Base-by-base conservation (phyloP, 1,139 yeast species). In the Scheffersomyces titani region DNA sequence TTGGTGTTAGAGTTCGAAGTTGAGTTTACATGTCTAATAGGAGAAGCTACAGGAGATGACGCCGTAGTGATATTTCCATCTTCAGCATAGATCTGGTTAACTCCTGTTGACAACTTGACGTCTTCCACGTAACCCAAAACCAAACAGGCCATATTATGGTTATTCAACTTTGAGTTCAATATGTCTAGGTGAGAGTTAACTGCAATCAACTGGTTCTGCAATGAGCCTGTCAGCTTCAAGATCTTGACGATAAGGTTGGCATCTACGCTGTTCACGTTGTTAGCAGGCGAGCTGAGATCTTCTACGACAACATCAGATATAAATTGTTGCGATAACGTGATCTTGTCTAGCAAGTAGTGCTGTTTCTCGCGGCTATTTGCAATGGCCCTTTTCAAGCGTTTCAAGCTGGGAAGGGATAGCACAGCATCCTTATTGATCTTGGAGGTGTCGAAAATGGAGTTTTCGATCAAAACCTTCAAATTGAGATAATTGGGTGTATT, bases 41-140 rank as follows among this genome's bases (percentile, higher is more conserved):
- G 47, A 19, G 47, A 45, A 19, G 19, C 20, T 49, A 40, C 21
- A 6, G 44, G 21, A 16, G 52, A 36, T 16, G 53, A 22, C 6
- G 53, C 51, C 19, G 30, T 44, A 7, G 51, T 44, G 6, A 44
- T 54, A 22, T 19, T 44, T 44, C 20, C 44, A 24, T 59, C 59
- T 18, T 53, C 54, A 19, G 51, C 19, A 36, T 54, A 53, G 48
- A 51, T 46, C 19, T 20, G 24, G 4, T 46, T 46, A 54, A 55
- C 6, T 60, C 57, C 11, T 59, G 67, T 51, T 7, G 73, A 63
- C 4, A 72, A 61, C 56, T 70, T 75, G 20, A 80, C 75, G 63
- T 80, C 84, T 60, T 80, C 83, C 30, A 80, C 75, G 60, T 80
- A 80, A 1, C 83, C 83, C 59, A 80, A 70, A 13, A 76, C 74